A percentile compares a stretch with the other conserved stretches of the same genome.
phyloP scores from a whole-genome alignment of 306 rosid species.

The Vicia villosa region DNA sequence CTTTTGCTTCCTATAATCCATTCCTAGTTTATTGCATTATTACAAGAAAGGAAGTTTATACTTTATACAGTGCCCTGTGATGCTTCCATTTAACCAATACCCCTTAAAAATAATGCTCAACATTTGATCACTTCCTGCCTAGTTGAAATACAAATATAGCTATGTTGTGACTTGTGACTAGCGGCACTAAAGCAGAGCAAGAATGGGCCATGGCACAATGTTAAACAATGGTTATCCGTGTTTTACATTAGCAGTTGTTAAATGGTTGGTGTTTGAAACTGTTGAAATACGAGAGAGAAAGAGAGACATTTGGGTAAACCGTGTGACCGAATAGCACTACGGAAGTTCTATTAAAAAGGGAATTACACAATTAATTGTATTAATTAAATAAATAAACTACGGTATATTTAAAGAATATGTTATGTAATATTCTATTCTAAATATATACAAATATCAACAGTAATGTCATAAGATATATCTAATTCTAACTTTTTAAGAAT shows the following conservation, averaged over 20 bases:
- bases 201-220: not conserved
- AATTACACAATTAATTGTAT: too few species aligned
- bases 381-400: too few species aligned
- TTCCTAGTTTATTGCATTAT: conserved; percentile 12
- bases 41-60: not conserved
- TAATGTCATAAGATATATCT: not conserved
- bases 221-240: not conserved
- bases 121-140: not conserved
- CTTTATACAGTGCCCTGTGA: not conserved
- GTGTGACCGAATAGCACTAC: too few species aligned
- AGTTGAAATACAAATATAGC: not conserved
- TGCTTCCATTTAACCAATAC: not conserved
- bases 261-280: not conserved
- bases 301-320: too few species aligned
- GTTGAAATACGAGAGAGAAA: too few species aligned
- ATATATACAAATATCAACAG: too few species aligned
- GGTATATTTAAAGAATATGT: too few species aligned
- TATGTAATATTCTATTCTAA: too few species aligned
- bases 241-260: not conserved
- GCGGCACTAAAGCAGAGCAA: not conserved
- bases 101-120: not conserved
- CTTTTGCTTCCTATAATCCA: not conserved
- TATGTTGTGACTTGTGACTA: not conserved
- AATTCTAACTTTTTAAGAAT: not conserved
- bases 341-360: too few species aligned